Base-by-base conservation (phyloP, 1,284 basidiomycete species). In the Apiotrichum gracile region DNA sequence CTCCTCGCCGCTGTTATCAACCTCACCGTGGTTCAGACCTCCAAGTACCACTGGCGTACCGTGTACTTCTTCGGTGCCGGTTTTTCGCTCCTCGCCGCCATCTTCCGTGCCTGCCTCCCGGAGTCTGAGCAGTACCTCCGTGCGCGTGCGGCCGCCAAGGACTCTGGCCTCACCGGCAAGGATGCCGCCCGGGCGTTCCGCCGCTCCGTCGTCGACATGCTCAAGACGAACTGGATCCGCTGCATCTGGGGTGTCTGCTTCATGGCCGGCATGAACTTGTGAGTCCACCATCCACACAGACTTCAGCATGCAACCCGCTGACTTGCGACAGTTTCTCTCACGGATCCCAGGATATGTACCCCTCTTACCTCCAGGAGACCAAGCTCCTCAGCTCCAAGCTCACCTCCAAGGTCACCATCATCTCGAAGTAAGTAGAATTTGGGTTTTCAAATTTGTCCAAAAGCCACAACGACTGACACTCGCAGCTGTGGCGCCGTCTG, bases 181-280 rank as follows among this genome's bases (percentile, higher is more conserved):
- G 53, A 51, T 8, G 88, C 86, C 77, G 85, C 83, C 1, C 81
- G 77, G 63, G 74, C 84, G 3, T 96, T 94, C 78, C 33, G 90
- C 19, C 78, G 74, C 45, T 88, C 92, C 68, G 80, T 39, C 70
- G 78, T 69, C 72, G 75, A 66, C 51, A 94, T 94, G 85, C 75
- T 96, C 53, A 87, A 83, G 76, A 73, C 65, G 2, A 87, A 96
- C 70, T 94, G 64, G 91, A 63, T 84, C 10, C 72, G 87, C 21
- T 90, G 85, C 70, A 83, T 94, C 54, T 96, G 91, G 67, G 86
- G 86, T 0, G 62, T 79, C 51, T 52, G 74, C 16, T 62, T 76
- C 50, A 77, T 77, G 75, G 72, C 63, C 82, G 86, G 87, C 9
- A 91, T 96, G 81, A 96, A 92, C 78, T 96, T 96, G 79, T n/a